Conservation (phyloP, 371 early-diverging fungal genomes). For the Mortierella sp. region DNA sequence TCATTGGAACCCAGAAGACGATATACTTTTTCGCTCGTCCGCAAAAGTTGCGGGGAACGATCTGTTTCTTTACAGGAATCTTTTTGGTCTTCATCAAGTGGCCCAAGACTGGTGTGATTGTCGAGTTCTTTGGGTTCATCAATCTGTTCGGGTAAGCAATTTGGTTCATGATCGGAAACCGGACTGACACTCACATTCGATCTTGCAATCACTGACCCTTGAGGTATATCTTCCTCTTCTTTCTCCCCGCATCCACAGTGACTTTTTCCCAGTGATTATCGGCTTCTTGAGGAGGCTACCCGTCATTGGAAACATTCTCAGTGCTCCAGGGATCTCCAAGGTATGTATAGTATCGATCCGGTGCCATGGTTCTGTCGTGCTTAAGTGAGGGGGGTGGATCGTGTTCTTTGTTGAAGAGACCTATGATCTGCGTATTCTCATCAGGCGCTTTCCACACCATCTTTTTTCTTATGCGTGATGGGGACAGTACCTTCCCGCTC, state of each 20-base stretch:
- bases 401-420: too few species aligned
- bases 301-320: conserved; percentile 86
- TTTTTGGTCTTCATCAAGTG: conserved; percentile 86
- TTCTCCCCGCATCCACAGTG: conserved; percentile 60
- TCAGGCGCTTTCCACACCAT: conserved; percentile 5
- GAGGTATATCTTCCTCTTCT: not conserved
- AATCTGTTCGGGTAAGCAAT: conserved; percentile 91
- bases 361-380: not conserved
- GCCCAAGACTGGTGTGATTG: conserved; percentile 89
- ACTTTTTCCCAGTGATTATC: conserved; percentile 95
- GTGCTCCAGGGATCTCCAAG: conserved; percentile 82
- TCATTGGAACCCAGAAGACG: conserved; percentile 91
- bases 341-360: conserved; percentile 52
- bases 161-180: not conserved
- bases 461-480: not conserved
- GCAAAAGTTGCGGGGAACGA: conserved; percentile 88
- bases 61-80: conserved; percentile 94
- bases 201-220: too few species aligned
- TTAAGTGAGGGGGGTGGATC: not conserved
- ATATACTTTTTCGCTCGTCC: conserved; percentile 83
- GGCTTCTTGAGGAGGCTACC: conserved; percentile 90
- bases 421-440: not conserved
- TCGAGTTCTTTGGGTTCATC: conserved; percentile 94
- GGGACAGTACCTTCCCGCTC: conserved; percentile 32
- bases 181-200: too few species aligned